Evolutionary conservation across 805 yeast genomes (phyloP).

Genomic region (Candida dajiaensis): DNA sequence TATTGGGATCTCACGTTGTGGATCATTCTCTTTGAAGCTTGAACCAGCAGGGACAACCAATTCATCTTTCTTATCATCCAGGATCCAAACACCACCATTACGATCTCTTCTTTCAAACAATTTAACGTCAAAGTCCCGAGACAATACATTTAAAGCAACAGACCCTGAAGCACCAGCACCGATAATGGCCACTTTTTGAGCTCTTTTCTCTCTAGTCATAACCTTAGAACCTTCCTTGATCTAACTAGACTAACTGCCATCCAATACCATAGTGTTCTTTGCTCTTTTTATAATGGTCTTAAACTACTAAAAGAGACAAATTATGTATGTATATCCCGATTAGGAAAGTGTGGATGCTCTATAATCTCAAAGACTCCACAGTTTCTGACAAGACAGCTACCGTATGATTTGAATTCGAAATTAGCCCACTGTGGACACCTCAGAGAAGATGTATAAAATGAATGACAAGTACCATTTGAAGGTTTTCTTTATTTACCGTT

Average conservation of each 20-base stretch:
- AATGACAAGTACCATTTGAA: neutral
- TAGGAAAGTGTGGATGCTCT: neutral
- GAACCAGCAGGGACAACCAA: slow-evolving; percentile 1
- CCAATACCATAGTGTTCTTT: neutral
- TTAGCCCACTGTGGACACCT: neutral
- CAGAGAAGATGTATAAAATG: neutral
- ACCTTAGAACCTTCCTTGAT: neutral
- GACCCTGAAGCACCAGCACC: slow-evolving; percentile 47
- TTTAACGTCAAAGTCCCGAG: slow-evolving; percentile 31
- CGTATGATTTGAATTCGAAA: neutral
- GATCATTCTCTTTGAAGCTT: neutral
- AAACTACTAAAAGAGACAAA: neutral
- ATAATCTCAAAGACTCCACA: neutral
- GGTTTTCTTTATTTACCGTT: no score
- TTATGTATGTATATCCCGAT: neutral
- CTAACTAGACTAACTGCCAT: no score
- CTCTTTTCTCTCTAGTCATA: neutral
- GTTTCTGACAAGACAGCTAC: neutral
- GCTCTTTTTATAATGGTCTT: neutral
- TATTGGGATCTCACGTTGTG: slow-evolving; percentile 1
- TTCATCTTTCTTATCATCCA: slow-evolving; percentile 18
- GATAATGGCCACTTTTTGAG: slow-evolving; percentile 31
- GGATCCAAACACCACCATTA: slow-evolving; percentile 39
- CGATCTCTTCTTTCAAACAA: slow-evolving; percentile 34
- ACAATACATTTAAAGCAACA: slow-evolving; percentile 27